Evolutionary conservation across 805 yeast genomes (phyloP).

Genomic region (Zygotorulaspora sp.): DNA sequence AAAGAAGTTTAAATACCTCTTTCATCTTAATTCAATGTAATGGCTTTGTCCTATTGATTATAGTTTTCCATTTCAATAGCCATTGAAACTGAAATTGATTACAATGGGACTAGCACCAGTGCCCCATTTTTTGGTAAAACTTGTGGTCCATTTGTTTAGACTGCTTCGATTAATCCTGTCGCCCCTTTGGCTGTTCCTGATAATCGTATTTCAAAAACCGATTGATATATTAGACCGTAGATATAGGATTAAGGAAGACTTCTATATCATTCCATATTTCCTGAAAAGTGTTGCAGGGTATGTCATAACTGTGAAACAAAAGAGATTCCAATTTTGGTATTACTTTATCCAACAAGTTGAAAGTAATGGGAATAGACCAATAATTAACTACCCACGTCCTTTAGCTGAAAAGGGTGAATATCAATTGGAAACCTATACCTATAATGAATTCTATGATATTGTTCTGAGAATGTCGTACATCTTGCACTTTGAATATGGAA

Average conservation of each 20-base stretch:
- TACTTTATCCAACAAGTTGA: conserved; percentile 53
- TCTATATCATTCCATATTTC: conserved; percentile 45
- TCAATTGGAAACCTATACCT: conserved; percentile 59
- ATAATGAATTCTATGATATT: conserved; percentile 60
- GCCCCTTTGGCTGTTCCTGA: conserved; percentile 16
- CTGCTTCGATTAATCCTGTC: conserved; percentile 17
- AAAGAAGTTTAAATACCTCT: too few relatives aligned
- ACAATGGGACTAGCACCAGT: conserved; percentile 10
- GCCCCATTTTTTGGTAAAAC: conserved; percentile 14
- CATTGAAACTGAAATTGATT: too few relatives aligned
- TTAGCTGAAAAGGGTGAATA: conserved; percentile 52
- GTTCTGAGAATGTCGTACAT: conserved; percentile 63
- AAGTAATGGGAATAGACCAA: conserved; percentile 46
- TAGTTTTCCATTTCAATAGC: too few relatives aligned
- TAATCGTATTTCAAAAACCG: conserved; percentile 13
- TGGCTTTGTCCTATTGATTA: too few relatives aligned
- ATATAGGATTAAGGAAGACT: conserved; percentile 47
- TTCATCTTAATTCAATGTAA: too few relatives aligned
- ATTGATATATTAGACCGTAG: conserved; percentile 26
- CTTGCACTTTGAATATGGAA: conserved; percentile 57
- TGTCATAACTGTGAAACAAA: conserved; percentile 25
- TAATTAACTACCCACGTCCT: conserved; percentile 53
- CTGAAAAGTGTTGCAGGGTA: conserved; percentile 41
- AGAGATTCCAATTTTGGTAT: conserved; percentile 61
- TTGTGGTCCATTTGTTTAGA: conserved; percentile 15